Conservation (phyloP, 164 flowering plant genomes). For the Magnolia sinica region DNA sequence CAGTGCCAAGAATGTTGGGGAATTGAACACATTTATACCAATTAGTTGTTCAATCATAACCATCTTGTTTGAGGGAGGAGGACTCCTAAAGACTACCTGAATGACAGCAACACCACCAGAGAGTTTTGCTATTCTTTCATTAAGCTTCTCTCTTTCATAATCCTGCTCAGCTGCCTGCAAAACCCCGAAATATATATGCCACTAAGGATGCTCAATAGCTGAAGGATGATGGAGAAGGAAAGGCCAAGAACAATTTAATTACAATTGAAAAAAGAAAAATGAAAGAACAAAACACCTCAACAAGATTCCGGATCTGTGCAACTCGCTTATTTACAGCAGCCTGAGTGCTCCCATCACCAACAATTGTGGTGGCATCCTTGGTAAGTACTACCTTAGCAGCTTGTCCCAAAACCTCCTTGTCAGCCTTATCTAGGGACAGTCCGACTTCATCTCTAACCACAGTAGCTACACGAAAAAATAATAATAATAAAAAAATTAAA, state of each 20-base stretch:
- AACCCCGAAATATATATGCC: not conserved
- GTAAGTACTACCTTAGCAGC: conserved; percentile 97
- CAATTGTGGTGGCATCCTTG: conserved; percentile 84
- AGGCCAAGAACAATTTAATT: not conserved
- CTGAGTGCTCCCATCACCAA: conserved; percentile 98
- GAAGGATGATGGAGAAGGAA: not conserved
- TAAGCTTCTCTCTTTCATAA: conserved; percentile 90
- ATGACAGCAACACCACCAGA: conserved; percentile 99
- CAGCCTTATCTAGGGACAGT: conserved; percentile 85
- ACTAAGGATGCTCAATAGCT: not conserved
- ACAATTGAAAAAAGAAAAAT: not conserved
- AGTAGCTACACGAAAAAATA: conserved; percentile 54
- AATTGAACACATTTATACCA: not conserved
- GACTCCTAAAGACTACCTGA: conserved; percentile 41
- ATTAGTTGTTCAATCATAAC: not conserved
- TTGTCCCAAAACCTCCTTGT: conserved; percentile 76
- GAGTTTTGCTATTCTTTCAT: conserved; percentile 92
- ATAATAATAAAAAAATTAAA: not conserved
- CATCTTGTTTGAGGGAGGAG: not conserved
- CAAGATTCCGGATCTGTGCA: conserved; percentile 76
- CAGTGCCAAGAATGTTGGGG: not conserved
- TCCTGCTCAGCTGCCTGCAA: conserved; percentile 86
- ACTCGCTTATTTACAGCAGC: conserved; percentile 87
- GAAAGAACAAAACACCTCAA: conserved; percentile 47
- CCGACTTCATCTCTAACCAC: conserved; percentile 95